phyloP scores from a whole-genome alignment of 495 filamentous ascomycete genomes.

The Tuber aestivum region DNA sequence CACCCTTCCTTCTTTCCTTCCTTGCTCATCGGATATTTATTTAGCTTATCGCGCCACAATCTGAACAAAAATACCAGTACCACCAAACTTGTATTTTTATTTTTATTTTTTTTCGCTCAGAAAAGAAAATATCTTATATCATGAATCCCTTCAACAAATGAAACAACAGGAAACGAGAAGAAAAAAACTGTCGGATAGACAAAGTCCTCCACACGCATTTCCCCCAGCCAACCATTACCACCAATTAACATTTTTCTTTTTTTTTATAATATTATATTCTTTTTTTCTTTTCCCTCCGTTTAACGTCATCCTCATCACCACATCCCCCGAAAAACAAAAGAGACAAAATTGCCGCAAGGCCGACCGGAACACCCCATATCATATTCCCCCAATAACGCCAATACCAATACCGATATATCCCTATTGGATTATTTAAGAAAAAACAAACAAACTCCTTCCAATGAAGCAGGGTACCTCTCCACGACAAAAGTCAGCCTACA shows the following conservation, averaged over 20 bases:
- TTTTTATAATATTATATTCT: too few relatives aligned
- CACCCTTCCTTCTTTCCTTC: slow-evolving; percentile 3
- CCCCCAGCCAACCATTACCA: not conserved
- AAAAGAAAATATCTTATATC: slow-evolving; percentile 1
- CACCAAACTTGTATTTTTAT: not conserved
- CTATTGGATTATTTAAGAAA: not conserved
- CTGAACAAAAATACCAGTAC: slow-evolving; percentile 6
- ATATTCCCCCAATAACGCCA: not conserved
- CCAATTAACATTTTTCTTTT: not conserved
- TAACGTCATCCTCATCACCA: not conserved
- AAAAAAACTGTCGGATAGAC: slow-evolving; percentile 15
- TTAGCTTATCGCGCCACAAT: not conserved
- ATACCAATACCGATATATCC: not conserved
- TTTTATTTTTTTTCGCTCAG: too few relatives aligned
- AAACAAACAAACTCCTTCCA: not conserved
- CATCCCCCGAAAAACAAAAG: not conserved
- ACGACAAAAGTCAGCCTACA: not conserved
- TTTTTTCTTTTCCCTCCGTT: not conserved
- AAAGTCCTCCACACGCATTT: slow-evolving; percentile 6
- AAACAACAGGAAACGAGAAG: not conserved
- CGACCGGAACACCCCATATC: not conserved
- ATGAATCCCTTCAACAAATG: not conserved
- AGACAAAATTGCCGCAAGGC: not conserved
- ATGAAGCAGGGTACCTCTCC: not conserved
- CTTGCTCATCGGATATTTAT: slow-evolving; percentile 5